Evolutionary conservation across 768 basidiomycete species (phyloP).

Genomic region (Leccinum boreale): DNA sequence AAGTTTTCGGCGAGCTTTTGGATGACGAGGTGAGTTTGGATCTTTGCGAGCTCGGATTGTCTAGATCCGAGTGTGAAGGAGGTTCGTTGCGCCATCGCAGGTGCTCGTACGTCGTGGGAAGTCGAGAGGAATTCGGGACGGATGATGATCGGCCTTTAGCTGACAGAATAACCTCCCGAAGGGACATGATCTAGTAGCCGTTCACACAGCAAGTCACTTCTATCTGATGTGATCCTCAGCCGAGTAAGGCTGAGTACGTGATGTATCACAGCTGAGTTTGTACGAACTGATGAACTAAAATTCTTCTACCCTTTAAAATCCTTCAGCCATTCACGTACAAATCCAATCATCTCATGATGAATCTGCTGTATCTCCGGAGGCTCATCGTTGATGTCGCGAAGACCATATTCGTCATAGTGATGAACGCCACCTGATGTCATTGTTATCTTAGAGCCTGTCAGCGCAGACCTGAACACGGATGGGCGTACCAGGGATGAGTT

Average conservation of each 20-base stretch:
- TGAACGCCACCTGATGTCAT: slow-evolving; percentile 60
- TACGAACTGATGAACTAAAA: background rate
- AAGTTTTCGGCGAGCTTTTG: slow-evolving; percentile 56
- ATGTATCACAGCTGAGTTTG: background rate
- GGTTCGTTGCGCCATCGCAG: slow-evolving; percentile 29
- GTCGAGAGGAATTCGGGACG: background rate
- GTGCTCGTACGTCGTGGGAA: background rate
- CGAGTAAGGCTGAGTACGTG: background rate
- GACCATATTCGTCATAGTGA: slow-evolving; percentile 70
- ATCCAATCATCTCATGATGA: slow-evolving; percentile 75
- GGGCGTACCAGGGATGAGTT: slow-evolving; percentile 77
- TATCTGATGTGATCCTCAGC: too few relatives aligned
- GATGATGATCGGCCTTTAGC: background rate
- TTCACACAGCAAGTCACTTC: background rate
- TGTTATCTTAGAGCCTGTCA: background rate
- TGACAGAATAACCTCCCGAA: too few relatives aligned
- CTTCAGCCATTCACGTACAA: slow-evolving; percentile 74
- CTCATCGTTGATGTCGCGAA: slow-evolving; percentile 55
- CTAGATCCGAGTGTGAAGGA: slow-evolving; percentile 80
- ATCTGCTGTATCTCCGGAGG: slow-evolving; percentile 77
- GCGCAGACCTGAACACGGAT: background rate
- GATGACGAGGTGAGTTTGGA: slow-evolving; percentile 83
- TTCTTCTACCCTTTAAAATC: slow-evolving; percentile 32
- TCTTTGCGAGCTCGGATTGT: slow-evolving; percentile 81
- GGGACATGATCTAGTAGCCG: background rate